These are phyloP conservation scores for Nannochloris sp. DNA, from an alignment of 139 green algal species.

Conservation along the genomic window DNA sequence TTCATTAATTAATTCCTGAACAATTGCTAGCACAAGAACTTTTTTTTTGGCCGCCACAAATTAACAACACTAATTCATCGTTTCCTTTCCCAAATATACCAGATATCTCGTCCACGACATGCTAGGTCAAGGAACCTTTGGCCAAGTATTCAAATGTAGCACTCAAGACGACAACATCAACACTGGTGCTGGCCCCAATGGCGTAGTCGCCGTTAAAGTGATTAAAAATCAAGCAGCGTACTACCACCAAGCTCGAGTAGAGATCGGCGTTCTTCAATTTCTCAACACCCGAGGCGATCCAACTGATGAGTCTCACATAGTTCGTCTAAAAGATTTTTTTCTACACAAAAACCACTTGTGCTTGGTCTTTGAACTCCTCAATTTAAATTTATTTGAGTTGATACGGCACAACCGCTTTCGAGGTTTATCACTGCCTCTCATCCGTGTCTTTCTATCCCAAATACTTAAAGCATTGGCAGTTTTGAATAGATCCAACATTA, in stretches of 20 bases:
- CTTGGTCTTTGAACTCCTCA: slow-evolving; percentile 95
- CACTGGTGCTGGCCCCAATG: neutral
- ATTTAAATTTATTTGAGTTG: slow-evolving; percentile 96
- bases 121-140: slow-evolving; percentile 92
- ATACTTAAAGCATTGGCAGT: slow-evolving; percentile 80
- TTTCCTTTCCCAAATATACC: neutral
- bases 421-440: slow-evolving; percentile 79
- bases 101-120: slow-evolving; percentile 71
- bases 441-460: slow-evolving; percentile 76
- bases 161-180: slow-evolving; percentile 24
- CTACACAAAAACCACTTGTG: slow-evolving; percentile 87
- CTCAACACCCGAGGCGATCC: slow-evolving; percentile 82
- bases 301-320: slow-evolving; percentile 78
- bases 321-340: slow-evolving; percentile 92
- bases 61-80: too few relatives aligned
- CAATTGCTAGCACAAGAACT: neutral
- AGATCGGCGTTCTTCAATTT: slow-evolving; percentile 88
- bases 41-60: neutral
- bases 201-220: slow-evolving; percentile 81
- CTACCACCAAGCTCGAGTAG: slow-evolving; percentile 72
- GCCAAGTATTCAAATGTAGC: slow-evolving; percentile 81
- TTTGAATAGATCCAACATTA: slow-evolving; percentile 75
- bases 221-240: slow-evolving; percentile 99
- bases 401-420: slow-evolving; percentile 89
- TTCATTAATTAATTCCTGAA: neutral